phyloP scores from a whole-genome alignment of 495 filamentous ascomycete genomes.

The Xylaria palmicola region DNA sequence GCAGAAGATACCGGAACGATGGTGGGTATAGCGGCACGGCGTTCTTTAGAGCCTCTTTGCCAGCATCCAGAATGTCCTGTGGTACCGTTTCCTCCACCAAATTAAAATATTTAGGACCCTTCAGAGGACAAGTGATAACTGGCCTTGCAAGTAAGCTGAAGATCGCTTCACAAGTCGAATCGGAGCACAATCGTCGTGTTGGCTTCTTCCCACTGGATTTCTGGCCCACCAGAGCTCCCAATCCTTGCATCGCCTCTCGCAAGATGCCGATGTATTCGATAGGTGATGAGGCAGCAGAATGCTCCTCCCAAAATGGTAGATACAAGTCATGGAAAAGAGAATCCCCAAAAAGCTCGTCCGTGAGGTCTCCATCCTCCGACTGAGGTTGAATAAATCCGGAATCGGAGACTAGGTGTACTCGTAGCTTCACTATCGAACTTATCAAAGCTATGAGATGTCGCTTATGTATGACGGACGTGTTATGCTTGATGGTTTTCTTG shows the following conservation, averaged over 20 bases:
- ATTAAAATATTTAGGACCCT: conserved; percentile 15
- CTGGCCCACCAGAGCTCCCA: conserved; percentile 39
- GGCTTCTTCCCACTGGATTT: conserved; percentile 14
- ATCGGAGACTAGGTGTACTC: conserved; percentile 31
- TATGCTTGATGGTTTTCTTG: conserved; percentile 38
- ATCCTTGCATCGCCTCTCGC: conserved; percentile 39
- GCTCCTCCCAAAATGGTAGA: conserved; percentile 38
- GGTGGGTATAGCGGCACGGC: conserved; percentile 37
- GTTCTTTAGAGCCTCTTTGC: conserved; percentile 37
- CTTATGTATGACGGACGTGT: conserved; percentile 40
- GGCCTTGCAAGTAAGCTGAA: conserved; percentile 27
- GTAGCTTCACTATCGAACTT: conserved; percentile 39
- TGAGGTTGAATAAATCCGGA: conserved; percentile 18
- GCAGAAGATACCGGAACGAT: conserved; percentile 29
- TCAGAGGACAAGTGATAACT: conserved; percentile 22
- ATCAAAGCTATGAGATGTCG: conserved; percentile 42
- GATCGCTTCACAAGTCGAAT: conserved; percentile 33
- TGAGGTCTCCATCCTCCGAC: not conserved
- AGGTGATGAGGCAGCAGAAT: conserved; percentile 18
- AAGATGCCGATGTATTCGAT: conserved; percentile 32
- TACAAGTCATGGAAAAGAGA: conserved; percentile 41
- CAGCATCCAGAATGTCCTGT: conserved; percentile 38
- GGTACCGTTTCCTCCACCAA: conserved; percentile 25
- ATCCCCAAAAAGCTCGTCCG: conserved; percentile 27
- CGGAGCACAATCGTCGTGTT: conserved; percentile 30